Evolutionary conservation across 768 basidiomycete genomes (phyloP), one percentile per base, ranked within the genome.

Genomic region (Tephrocybe sp.): DNA sequence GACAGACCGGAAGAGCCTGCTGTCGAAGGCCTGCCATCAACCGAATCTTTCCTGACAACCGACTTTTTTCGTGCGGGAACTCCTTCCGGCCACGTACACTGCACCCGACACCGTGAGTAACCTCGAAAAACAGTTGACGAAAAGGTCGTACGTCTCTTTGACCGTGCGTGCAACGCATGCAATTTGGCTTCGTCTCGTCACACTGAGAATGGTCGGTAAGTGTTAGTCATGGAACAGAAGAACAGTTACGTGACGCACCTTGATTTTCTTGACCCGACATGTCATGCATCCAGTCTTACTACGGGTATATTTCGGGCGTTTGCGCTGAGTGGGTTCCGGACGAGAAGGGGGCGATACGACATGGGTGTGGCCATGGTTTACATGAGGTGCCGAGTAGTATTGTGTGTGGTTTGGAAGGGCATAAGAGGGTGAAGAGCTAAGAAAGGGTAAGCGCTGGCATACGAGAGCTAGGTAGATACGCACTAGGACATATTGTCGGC

Each of bases 241-340:
- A 30, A 18, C 52, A n/a, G 34, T 40, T 2, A 50, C n/a, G 40
- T 48, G 48, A 64, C 78, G 48, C 56, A 90, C 90, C 81, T 97
- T 97, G 63, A 98, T 92, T 78, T 96, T 91, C 78, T 95, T 94
- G 56, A 84, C 82, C 61, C 94, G 81, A 78, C 94, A 98, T 37
- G 91, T 94, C 65, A 96, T 72, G 66, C 94, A 98, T 20, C 94
- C 94, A 1, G 93, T 93, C 74, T 96, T 94, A 70, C 90, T 92
- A 60, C 94, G 82, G 56, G 90, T 93, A 61, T 95, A 95, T 76
- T 97, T 97, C 43, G 90, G 91, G 30, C 90, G 86, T 66, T 90
- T 91, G 53, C 90, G 80, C 61, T 78, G 75, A 14, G 75, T 62
- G 21, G 75, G 53, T 42, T 83, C 87, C 30, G 68, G 70, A 45